Percentiles rank a stretch among this genome's conserved stretches.
These are phyloP conservation scores for Saccharomyces hybrid DNA, from an alignment of 1,139 yeast genomes.

Conservation along the genomic window DNA sequence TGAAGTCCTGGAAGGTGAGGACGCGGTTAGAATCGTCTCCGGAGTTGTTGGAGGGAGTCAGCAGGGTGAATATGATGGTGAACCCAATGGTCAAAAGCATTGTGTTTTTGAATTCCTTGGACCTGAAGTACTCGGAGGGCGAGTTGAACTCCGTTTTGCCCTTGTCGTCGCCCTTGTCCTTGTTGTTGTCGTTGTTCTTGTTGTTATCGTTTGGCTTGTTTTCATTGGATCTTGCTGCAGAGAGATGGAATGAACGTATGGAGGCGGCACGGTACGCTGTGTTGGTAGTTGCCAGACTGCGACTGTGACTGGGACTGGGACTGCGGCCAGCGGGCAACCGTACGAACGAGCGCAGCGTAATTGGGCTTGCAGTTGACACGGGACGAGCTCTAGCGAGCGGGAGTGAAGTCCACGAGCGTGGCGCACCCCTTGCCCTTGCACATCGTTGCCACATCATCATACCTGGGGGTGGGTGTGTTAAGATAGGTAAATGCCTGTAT, in stretches of 20 bases:
- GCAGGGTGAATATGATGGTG: conserved; percentile 32
- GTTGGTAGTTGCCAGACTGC: background rate
- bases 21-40: conserved; percentile 33
- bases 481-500: no score
- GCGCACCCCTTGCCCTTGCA: background rate
- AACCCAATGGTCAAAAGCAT: conserved; percentile 34
- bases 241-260: background rate
- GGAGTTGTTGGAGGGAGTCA: conserved; percentile 20
- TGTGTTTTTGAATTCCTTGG: conserved; percentile 35
- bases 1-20: conserved; percentile 87
- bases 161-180: no score
- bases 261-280: background rate
- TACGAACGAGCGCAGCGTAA: background rate
- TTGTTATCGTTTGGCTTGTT: conserved; percentile 4
- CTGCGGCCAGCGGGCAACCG: no score
- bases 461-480: no score
- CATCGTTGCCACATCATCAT: background rate
- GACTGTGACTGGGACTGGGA: no score
- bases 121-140: conserved; percentile 33
- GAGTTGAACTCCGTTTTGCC: conserved; percentile 29
- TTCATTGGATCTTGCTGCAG: background rate
- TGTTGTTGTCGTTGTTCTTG: conserved; percentile 8
- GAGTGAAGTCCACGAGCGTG: background rate
- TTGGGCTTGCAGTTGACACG: background rate
- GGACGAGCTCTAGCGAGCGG: background rate